Conservation (phyloP, 2,329 filamentous ascomycete species). For the Fusarium vanettenii region DNA sequence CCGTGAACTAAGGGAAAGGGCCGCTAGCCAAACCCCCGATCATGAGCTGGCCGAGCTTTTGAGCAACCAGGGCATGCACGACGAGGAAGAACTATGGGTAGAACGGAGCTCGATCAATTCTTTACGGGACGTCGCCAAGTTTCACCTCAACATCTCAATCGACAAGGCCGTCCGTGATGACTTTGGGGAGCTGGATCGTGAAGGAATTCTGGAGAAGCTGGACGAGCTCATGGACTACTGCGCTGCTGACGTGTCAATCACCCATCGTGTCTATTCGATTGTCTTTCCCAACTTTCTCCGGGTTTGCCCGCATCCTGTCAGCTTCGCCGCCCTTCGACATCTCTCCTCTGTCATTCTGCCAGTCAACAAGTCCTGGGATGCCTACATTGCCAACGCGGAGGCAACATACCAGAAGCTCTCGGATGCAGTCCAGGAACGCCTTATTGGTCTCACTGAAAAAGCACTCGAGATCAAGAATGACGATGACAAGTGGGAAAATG, state of each 20-base stretch:
- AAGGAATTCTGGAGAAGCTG: slow-evolving; percentile 76
- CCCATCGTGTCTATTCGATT: slow-evolving; percentile 92
- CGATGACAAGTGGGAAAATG: slow-evolving; percentile 75
- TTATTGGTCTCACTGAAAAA: slow-evolving; percentile 79
- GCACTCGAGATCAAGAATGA: slow-evolving; percentile 80
- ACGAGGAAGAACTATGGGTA: slow-evolving; percentile 97
- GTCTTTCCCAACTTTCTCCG: slow-evolving; percentile 91
- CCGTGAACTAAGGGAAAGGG: slow-evolving; percentile 82
- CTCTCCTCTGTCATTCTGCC: slow-evolving; percentile 94
- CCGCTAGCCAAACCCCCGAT: slow-evolving; percentile 77
- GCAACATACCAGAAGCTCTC: slow-evolving; percentile 83
- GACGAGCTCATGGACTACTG: slow-evolving; percentile 93
- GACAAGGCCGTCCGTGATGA: slow-evolving; percentile 90
- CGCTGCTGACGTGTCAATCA: slow-evolving; percentile 91
- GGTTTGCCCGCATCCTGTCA: slow-evolving; percentile 95
- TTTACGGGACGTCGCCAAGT: slow-evolving; percentile 92
- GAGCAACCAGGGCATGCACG: slow-evolving; percentile 75
- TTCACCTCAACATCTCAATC: slow-evolving; percentile 90
- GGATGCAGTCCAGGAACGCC: slow-evolving; percentile 79
- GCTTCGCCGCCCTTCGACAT: slow-evolving; percentile 92
- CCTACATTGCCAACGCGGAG: slow-evolving; percentile 86
- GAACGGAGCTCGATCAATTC: slow-evolving; percentile 96
- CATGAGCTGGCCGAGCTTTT: slow-evolving; percentile 78
- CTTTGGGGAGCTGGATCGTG: slow-evolving; percentile 84
- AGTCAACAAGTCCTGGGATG: slow-evolving; percentile 87